phyloP scores from a whole-genome alignment of 495 filamentous ascomycete genomes.

The Lasiosphaeris hirsuta region DNA sequence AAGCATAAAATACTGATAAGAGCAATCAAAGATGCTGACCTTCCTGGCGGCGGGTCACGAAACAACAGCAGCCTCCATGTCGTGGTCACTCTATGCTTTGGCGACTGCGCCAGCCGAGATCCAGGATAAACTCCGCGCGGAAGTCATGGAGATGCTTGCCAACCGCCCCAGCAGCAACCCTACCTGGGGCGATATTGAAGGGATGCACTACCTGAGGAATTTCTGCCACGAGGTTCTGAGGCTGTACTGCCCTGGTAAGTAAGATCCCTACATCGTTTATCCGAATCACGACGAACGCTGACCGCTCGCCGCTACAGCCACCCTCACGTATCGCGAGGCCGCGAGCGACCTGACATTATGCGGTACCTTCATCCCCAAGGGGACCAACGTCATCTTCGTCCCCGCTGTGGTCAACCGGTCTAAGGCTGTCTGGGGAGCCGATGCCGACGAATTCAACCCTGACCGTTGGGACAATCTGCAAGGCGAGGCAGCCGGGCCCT shows the following conservation, averaged over 20 bases:
- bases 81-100: constrained; percentile 24
- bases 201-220: constrained; percentile 24
- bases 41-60: constrained; percentile 30
- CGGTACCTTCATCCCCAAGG: constrained; percentile 25
- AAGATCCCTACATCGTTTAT: neutral
- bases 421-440: constrained; percentile 22
- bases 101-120: constrained; percentile 17
- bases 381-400: constrained; percentile 20
- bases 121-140: constrained; percentile 22
- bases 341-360: constrained; percentile 21
- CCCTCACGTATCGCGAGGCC: constrained; percentile 21
- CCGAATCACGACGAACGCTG: neutral
- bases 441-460: constrained; percentile 22
- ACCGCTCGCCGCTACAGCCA: neutral
- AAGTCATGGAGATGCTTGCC: constrained; percentile 13
- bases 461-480: constrained; percentile 28
- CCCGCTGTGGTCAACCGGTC: constrained; percentile 16
- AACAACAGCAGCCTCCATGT: constrained; percentile 24
- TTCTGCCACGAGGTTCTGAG: constrained; percentile 34
- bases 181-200: constrained; percentile 20
- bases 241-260: constrained; percentile 13
- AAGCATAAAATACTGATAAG: constrained; percentile 37
- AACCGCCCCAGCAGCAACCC: neutral
- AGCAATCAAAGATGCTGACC: constrained; percentile 17
- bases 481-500: constrained; percentile 19